Evolutionary conservation across 2,329 filamentous ascomycete species (phyloP).

Genomic region (Fusarium euwallaceae): DNA sequence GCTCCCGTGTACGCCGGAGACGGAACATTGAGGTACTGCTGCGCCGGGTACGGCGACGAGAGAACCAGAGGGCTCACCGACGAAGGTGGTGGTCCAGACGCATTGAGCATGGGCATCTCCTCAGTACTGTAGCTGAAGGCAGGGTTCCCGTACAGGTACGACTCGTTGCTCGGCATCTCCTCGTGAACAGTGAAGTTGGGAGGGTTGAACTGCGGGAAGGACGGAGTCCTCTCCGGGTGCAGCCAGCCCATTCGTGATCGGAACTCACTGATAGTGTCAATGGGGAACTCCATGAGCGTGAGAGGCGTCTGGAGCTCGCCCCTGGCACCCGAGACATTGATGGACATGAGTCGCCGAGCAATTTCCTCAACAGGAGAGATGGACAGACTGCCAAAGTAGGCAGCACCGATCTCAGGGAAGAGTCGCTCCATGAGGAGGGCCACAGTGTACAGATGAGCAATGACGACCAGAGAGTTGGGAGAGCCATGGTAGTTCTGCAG

Average conservation of each 20-base stretch:
- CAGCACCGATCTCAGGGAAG: constrained; percentile 90
- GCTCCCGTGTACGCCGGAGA: constrained; percentile 70
- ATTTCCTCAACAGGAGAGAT: constrained; percentile 89
- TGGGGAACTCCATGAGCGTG: constrained; percentile 78
- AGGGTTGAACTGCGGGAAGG: constrained; percentile 71
- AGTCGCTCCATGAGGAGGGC: constrained; percentile 90
- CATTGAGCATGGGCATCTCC: constrained; percentile 68
- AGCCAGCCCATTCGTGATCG: constrained; percentile 77
- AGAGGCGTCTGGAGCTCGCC: constrained; percentile 72
- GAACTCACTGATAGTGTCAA: constrained; percentile 77
- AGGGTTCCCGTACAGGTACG: constrained; percentile 68
- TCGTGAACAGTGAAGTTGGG: constrained; percentile 67
- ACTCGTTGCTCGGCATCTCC: constrained; percentile 57
- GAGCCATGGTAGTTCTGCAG: constrained; percentile 83
- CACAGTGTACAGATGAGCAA: constrained; percentile 92
- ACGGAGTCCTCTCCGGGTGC: constrained; percentile 69
- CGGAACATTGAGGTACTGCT: constrained; percentile 74
- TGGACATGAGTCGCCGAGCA: constrained; percentile 77
- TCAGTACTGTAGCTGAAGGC: constrained; percentile 75
- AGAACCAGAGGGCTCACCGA: constrained; percentile 68
- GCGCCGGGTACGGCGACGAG: constrained; percentile 66
- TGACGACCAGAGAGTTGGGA: constrained; percentile 82
- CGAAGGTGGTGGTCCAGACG: constrained; percentile 57
- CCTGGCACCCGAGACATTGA: constrained; percentile 72
- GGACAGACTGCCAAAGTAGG: constrained; percentile 87